phyloP scores from a whole-genome alignment of 257 asterid genomes.

The Petunia secreta region DNA sequence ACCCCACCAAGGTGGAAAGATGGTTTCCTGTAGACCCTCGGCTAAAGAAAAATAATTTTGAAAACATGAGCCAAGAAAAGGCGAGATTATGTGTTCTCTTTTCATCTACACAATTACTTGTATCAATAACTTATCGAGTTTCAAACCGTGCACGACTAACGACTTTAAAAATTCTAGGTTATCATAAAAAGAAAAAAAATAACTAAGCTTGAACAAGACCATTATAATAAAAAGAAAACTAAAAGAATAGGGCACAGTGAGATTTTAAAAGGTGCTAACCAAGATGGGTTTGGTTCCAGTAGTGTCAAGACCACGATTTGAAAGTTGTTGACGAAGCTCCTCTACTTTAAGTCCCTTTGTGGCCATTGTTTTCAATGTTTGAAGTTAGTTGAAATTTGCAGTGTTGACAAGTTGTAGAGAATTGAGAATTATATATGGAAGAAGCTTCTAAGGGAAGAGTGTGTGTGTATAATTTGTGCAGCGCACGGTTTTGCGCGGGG shows the following conservation, averaged over 20 bases:
- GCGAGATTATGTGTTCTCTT: too few species aligned
- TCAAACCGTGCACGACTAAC: too few species aligned
- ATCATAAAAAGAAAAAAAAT: too few species aligned
- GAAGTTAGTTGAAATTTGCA: background rate
- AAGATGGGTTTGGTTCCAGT: conserved; percentile 70
- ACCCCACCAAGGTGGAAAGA: too few species aligned
- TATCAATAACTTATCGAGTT: too few species aligned
- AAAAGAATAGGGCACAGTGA: background rate
- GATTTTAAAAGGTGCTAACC: conserved; percentile 34
- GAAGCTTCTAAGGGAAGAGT: conserved; percentile 41
- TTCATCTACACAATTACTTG: too few species aligned
- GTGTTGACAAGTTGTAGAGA: background rate
- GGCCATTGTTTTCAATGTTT: conserved; percentile 28
- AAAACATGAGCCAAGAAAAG: too few species aligned
- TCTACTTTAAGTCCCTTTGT: conserved; percentile 57
- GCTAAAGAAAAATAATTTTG: too few species aligned
- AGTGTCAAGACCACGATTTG: conserved; percentile 75
- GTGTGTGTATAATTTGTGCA: conserved; percentile 18
- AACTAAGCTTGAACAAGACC: background rate
- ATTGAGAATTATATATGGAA: too few species aligned
- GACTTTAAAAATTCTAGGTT: too few species aligned
- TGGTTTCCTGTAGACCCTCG: too few species aligned
- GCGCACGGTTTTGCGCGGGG: conserved; percentile 39
- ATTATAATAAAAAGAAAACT: background rate
- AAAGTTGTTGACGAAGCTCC: conserved; percentile 63